Conservation (phyloP, 371 early-diverging fungal genomes). For the Dentiscutata heterogama region DNA sequence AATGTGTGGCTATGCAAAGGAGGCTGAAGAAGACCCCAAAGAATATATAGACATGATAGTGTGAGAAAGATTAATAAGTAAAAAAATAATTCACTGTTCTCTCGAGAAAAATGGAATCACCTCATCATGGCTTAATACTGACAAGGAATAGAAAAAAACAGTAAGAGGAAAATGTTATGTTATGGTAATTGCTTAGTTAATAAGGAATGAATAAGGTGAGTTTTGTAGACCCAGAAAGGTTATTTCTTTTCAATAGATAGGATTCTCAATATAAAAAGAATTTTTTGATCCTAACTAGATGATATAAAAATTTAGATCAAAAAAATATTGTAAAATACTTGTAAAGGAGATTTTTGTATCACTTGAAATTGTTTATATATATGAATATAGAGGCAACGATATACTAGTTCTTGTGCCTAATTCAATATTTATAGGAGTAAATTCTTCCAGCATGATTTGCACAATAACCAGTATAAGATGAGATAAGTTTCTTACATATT, state of each 20-base stretch:
- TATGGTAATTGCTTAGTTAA: constrained; percentile 24
- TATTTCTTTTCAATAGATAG: neutral
- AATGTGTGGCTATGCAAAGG: too few relatives aligned
- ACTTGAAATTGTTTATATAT: neutral
- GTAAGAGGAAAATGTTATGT: constrained; percentile 36
- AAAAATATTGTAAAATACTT: neutral
- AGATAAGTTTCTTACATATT: too few relatives aligned
- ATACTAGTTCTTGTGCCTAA: neutral
- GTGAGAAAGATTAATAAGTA: constrained; percentile 24
- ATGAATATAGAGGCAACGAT: neutral
- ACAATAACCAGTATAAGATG: too few relatives aligned
- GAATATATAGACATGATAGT: constrained; percentile 28
- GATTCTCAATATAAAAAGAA: neutral
- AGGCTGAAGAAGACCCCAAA: neutral
- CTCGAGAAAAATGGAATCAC: constrained; percentile 23
- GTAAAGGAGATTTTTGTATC: neutral
- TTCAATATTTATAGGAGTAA: too few relatives aligned
- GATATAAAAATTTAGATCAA: neutral
- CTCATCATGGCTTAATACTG: constrained; percentile 25
- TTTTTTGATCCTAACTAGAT: neutral
- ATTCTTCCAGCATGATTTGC: too few relatives aligned
- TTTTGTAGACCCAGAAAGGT: neutral
- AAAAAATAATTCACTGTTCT: constrained; percentile 14
- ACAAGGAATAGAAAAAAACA: constrained; percentile 35
- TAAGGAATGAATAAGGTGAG: neutral